Base-by-base conservation (phyloP, 2,329 filamentous ascomycete genomes). In the Fusarium papillatum region DNA sequence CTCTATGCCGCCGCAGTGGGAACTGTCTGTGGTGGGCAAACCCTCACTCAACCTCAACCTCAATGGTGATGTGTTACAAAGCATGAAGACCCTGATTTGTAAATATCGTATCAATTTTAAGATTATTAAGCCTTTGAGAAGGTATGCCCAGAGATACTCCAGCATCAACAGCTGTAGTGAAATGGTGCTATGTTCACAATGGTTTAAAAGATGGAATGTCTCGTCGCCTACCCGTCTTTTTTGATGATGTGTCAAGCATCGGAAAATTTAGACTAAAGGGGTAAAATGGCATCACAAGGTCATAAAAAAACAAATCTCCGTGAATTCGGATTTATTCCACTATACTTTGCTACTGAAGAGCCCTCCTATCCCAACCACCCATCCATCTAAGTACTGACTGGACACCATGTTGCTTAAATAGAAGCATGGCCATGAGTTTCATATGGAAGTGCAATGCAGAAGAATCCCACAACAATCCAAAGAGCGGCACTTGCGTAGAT, bases 401-500 rank as follows among this genome's bases (percentile, higher is more conserved):
- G 11, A 55, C 7, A 31, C 1, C 17, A 31, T 11, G 26, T n/a
- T n/a, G 46, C 24, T 34, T 76, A 84, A 50, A 83, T 80, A 17
- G 81, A 82, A 24, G 80, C 81, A 68, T 82, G 81, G 1, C 83
- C 83, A 70, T 85, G 84, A 3, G 86, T 87, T 78, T 88, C 85
- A 72, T 85, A 88, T 7, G 86, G 86, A 67, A 87, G 66, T 1
- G 81, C 84, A 50, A 87, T 77, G 66, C 83, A 86, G 41, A 86
- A 77, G 1, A 85, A 39, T 19, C 86, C 86, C 1, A 85, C 84
- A 10, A 83, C 63, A 19, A 87, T 81, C 85, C 85, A 88, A 59
- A 88, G 73, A 7, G 84, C 85, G 29, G 86, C 86, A 75, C 84
- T 86, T 2, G 81, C 84, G 70, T 87, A 88, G 26, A 88, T 86